Evolutionary conservation across 1,284 basidiomycete species (phyloP), one percentile per base, ranked within the genome.

Genomic region (Irpex rosettiformis): DNA sequence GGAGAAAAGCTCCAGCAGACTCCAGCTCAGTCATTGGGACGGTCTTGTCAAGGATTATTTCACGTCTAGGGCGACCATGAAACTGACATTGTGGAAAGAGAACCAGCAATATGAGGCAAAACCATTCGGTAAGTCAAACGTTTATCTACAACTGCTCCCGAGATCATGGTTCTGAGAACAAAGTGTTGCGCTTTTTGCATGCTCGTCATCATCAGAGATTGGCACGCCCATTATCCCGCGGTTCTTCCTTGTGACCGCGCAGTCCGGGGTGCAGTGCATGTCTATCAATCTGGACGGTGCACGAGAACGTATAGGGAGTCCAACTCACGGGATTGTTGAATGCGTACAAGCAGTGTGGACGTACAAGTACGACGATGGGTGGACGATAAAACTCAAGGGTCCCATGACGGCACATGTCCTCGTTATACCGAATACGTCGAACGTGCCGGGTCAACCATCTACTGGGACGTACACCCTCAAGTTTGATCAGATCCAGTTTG

Each of bases 181-280:
- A 8, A 37, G 16, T 54, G 56, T 55, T 60, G 8, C 40, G 21
- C 8, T 43, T 22, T 25, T 22, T 30, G 30, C 24, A 28, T 42
- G 18, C 47, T 24, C 22, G n/a, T 22, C 2, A 47, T 47, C 24
- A 51, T 24, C 69, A 91, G 90, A 91, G 73, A 88, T 92, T 60
- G 83, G 83, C 52, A 80, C 84, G 49, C 84, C 86, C 24, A 89
- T 91, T 59, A 75, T 92, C 29, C 85, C 89, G n/a, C 84, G 89
- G 37, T 91, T 91, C 72, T 90, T 92, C 74, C 80, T 90, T 28
- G 87, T 90, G 24, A 91, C 88, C 0, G 85, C 84, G 3, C 86
- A 90, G 67, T 89, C 90, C 3, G 90, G 90, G 18, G 89, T 91
- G 54, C 85, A 84, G 62, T 85, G 86, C 11, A 91, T 92, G 88